Conservation (phyloP, 2,329 filamentous ascomycete genomes). For the Celoporthe dispersa region DNA sequence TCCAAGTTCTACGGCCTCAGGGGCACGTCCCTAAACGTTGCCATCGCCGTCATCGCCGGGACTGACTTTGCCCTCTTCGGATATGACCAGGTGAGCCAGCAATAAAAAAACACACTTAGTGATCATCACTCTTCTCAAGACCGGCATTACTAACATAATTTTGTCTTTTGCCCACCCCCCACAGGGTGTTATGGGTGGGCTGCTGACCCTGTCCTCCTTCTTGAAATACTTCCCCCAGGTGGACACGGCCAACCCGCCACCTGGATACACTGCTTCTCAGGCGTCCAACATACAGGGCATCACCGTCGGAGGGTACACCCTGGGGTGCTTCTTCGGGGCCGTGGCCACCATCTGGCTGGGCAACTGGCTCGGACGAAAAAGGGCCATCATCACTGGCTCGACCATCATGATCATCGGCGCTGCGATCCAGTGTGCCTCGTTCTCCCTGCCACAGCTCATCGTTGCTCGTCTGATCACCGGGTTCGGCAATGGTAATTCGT, state of each 20-base stretch:
- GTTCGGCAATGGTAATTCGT: conserved; percentile 20
- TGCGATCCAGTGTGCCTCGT: conserved; percentile 26
- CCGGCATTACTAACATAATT: not conserved
- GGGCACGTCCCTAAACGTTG: conserved; percentile 27
- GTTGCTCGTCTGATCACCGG: conserved; percentile 28
- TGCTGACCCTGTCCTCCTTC: conserved; percentile 24
- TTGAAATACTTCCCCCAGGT: conserved; percentile 27
- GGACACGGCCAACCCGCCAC: conserved; percentile 24
- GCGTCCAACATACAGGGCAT: conserved; percentile 29
- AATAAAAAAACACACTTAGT: too few relatives aligned
- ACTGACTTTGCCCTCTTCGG: conserved; percentile 31
- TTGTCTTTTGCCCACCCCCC: not conserved
- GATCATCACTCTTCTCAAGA: not conserved
- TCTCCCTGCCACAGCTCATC: conserved; percentile 28
- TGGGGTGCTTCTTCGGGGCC: conserved; percentile 31
- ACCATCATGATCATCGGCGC: conserved; percentile 29
- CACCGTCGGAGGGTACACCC: conserved; percentile 29
- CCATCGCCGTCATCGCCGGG: conserved; percentile 29
- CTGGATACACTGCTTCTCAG: conserved; percentile 24
- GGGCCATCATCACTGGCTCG: conserved; percentile 25
- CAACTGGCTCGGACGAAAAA: conserved; percentile 28
- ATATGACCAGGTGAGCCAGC: conserved; percentile 28
- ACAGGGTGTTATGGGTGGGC: conserved; percentile 21
- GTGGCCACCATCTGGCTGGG: conserved; percentile 30
- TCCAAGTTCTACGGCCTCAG: conserved; percentile 28